Percentiles rank a stretch among this genome's conserved stretches.
Conservation (phyloP, 768 basidiomycete species). For the Tylopilus plumbeoviolaceoides region DNA sequence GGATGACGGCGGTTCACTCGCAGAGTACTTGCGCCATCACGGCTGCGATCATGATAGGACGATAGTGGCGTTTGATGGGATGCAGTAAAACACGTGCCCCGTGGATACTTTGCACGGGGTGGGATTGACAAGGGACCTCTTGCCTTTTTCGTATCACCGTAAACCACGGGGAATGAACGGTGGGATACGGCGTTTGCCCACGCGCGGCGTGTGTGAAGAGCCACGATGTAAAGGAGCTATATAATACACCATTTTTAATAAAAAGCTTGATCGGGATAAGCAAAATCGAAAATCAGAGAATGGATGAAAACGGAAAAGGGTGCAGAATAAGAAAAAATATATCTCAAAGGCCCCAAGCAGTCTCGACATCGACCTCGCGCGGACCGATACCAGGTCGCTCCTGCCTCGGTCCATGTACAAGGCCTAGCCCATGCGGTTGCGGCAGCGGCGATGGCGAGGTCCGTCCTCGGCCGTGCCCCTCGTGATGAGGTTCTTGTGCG, state of each 20-base stretch:
- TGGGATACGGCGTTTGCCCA: not conserved
- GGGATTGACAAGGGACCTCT: not conserved
- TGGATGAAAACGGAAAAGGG: conserved; percentile 42
- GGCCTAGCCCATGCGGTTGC: not conserved
- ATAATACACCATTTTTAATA: not conserved
- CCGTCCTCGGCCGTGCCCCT: conserved; percentile 6
- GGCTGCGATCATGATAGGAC: not conserved
- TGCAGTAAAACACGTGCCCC: not conserved
- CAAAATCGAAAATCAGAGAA: not conserved
- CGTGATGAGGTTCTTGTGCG: not conserved
- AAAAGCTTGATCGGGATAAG: not conserved
- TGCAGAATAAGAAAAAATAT: conserved; percentile 44
- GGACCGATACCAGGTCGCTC: conserved; percentile 17
- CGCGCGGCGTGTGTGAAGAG: not conserved
- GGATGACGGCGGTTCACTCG: not conserved
- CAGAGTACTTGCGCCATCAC: not conserved
- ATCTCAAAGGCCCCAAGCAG: conserved; percentile 35
- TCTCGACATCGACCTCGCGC: conserved; percentile 42
- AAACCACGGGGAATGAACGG: not conserved
- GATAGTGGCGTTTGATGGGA: not conserved
- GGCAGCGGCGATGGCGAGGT: not conserved
- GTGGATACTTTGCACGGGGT: not conserved
- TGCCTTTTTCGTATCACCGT: not conserved
- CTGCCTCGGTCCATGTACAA: not conserved
- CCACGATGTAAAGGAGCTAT: not conserved